Base-by-base conservation (phyloP, 257 asterid species). In the Handroanthus guayacan region DNA sequence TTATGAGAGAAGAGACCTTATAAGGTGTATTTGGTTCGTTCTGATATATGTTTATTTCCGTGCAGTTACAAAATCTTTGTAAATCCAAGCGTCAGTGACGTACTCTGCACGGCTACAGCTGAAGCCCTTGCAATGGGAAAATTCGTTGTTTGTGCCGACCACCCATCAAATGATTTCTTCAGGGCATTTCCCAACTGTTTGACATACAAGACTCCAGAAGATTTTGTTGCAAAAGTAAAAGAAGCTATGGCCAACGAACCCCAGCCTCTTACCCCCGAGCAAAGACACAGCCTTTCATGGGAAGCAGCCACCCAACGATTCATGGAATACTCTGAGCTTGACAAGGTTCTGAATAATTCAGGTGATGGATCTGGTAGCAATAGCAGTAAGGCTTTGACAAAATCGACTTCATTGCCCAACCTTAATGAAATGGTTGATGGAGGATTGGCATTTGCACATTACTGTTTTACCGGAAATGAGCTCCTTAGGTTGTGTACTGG, bases 101-200 rank as follows among this genome's bases (percentile, higher is more conserved):
- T 95, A 65, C 97, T 95, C 48, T 95, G 99, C 82, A 95, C 99
- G 1, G 99, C 99, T 57, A 95, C 99, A 50, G 99, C 99, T 0
- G 99, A 95, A 88, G 99, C 99, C 69, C 98, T 95, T 14, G 98
- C 99, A 7, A 95, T 95, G 99, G 99, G 99, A 8, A 95, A 95
- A 76, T 87, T 95, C 12, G 99, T 95, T 5, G 95, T 95, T 65
- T 95, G 99, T 69, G 97, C 98, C 1, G 97, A 95, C 78, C 98
- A 95, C 86, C 97, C 99, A 36, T 95, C 98, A 13, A 95, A 95
- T 44, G 98, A 93, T 73, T 95, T 95, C 89, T 95, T 95, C 95
- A 79, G 89, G 84, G 87, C 83, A 67, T 95, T 95, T 78, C 97
- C 99, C 64, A 95, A 95, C 79, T 95, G 99, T 77, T 84, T 93